Base-by-base conservation (phyloP, 2,329 filamentous ascomycete species). In the Fusarium papillatum region DNA sequence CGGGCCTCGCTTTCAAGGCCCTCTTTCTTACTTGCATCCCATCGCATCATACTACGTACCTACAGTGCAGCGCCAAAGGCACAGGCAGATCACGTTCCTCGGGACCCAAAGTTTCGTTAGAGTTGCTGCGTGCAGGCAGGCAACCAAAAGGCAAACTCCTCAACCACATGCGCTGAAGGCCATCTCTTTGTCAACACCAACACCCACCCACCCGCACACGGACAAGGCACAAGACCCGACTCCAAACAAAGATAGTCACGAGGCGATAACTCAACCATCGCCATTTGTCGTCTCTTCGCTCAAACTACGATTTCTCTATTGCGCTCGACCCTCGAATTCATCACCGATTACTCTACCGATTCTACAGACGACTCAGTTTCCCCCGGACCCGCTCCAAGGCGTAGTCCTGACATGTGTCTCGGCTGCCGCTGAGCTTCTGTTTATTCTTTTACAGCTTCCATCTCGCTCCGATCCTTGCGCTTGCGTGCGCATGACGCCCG, bases 341-440 rank as follows among this genome's bases (percentile, higher is more conserved):
- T 65, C 57, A n/a, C 48, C 59, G 41, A 68, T 34, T 64, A 55
- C 46, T 48, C 68, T 66, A 48, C 57, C 72, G 72, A 71, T 60
- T 57, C 66, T 39, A 53, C 66, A 43, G 39, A 53, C 66, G 48
- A 16, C 60, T 67, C 48, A 31, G 39, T 34, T 26, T 68, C 63
- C 72, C 72, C 74, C 75, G 68, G 75, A 77, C 66, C 75, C 72
- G 66, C 74, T 75, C 26, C 29, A 61, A 38, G 64, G 48, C 65
- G 55, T 64, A 59, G 38, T 50, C 70, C 66, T 71, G 78, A 77
- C 60, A 80, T 80, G 78, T 80, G 78, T 80, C 78, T 80, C 78
- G 76, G 78, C 76, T 77, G 59, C 64, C 60, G 65, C 69, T 80
- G 70, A 80, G 69, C 78, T 75, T 72, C 50, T 55, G 41, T 64